Evolutionary conservation across 345 rosid genomes (phyloP).

Genomic region (Gossypium herbaceum): DNA sequence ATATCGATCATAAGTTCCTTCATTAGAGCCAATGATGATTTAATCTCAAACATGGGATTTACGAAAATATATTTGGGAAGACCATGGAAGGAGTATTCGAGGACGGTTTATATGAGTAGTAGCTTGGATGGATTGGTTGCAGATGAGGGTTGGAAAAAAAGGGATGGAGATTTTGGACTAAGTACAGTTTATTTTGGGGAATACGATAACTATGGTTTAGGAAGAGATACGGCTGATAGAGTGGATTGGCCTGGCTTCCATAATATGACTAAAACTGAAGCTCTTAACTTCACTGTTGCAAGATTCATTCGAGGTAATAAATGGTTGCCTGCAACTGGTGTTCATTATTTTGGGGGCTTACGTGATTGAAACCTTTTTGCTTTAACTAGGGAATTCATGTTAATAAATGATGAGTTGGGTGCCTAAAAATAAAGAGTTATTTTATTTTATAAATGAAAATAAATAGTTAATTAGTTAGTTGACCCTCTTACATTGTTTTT

Average conservation of each 20-base stretch:
- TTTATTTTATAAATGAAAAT: too few relatives aligned
- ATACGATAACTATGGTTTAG: not conserved
- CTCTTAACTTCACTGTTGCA: not conserved
- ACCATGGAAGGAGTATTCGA: constrained; percentile 55
- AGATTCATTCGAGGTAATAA: not conserved
- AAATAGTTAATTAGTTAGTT: too few relatives aligned
- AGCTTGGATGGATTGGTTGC: constrained; percentile 6
- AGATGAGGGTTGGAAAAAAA: constrained; percentile 39
- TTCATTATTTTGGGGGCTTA: not conserved
- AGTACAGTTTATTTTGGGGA: not conserved
- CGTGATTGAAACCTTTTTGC: too few relatives aligned
- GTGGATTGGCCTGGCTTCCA: not conserved
- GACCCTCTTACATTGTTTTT: too few relatives aligned
- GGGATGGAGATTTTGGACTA: constrained; percentile 47
- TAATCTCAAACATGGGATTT: constrained; percentile 38
- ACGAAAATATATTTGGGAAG: constrained; percentile 45
- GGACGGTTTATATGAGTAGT: constrained; percentile 5
- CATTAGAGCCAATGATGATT: constrained; percentile 52
- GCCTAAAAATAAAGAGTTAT: too few relatives aligned
- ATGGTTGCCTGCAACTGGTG: not conserved
- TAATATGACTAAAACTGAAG: not conserved
- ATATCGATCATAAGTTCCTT: constrained; percentile 61
- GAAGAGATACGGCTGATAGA: not conserved
- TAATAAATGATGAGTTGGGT: too few relatives aligned
- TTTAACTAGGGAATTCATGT: too few relatives aligned